Base-by-base conservation (phyloP, 2,329 filamentous ascomycete species). In the Ascosphaera apis region DNA sequence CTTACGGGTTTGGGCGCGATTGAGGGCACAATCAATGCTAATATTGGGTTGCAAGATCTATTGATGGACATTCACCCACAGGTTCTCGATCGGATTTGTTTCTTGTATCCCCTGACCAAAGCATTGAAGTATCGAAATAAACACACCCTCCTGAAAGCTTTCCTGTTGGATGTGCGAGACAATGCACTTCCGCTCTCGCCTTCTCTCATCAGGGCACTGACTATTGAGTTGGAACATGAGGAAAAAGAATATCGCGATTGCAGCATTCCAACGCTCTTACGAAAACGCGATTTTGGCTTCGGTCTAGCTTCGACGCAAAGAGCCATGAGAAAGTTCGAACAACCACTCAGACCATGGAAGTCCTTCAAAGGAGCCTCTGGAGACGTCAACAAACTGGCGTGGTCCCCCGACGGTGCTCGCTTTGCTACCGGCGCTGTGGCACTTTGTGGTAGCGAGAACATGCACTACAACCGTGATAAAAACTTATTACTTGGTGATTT, bases 361-460 rank as follows among this genome's bases (percentile, higher is more conserved):
- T 54, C 56, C 11, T 72, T 65, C 57, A 67, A 62, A 40, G 66
- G 67, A 1, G 66, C 67, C 0, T 72, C 68, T 0, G 63, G 65
- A 16, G 70, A 73, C 46, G 60, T 73, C 1, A 57, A 65, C 23
- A 57, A 59, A 7, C 49, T 72, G 3, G 60, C 66, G 11, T 75
- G 69, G 69, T 61, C 63, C 2, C 56, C 60, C 2, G 56, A 68
- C 46, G 63, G 67, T 2, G 56, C 57, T 2, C 52, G 44, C 3
- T 74, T 73, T 44, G 67, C 63, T 18, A 66, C 63, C 7, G 69
- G 68, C 2, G 64, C 67, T 3, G 62, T 67, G 4, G 63, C 67
- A 19, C 60, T 68, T 3, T 61, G 61, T 3, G 68, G 72, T 42
- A 47, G 55, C 2, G 52, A 61, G 33, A 66, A 61, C n/a, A 66